phyloP scores from a whole-genome alignment of 2,329 filamentous ascomycete genomes.

The Microdochium trichocladiopsis region DNA sequence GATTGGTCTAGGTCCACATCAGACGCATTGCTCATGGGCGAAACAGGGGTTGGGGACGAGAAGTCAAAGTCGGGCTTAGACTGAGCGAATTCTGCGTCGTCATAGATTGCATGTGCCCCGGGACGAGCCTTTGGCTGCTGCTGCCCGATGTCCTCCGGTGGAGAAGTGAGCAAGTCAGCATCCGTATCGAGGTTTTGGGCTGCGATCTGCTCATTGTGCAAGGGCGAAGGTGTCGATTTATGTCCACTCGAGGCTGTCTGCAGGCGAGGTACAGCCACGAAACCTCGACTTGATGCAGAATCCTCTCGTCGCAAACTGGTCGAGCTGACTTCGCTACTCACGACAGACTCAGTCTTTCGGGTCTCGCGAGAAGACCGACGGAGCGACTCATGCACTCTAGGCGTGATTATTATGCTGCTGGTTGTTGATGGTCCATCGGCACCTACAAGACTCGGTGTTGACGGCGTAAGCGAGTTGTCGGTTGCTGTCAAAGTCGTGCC shows the following conservation, averaged over 20 bases:
- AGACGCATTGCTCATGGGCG: background rate
- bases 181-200: background rate
- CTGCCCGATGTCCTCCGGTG: background rate
- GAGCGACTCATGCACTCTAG: constrained; percentile 11
- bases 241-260: background rate
- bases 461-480: constrained; percentile 11
- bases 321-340: constrained; percentile 10
- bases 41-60: constrained; percentile 3
- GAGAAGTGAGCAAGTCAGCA: background rate
- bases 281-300: background rate
- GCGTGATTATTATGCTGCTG: constrained; percentile 19
- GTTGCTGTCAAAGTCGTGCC: constrained; percentile 1
- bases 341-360: constrained; percentile 3
- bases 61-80: constrained; percentile 7
- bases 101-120: background rate
- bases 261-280: background rate
- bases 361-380: constrained; percentile 4
- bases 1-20: background rate
- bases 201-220: background rate
- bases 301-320: background rate
- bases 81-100: constrained; percentile 5
- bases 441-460: constrained; percentile 19
- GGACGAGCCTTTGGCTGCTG: background rate
- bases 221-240: background rate
- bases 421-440: constrained; percentile 15